Conservation (phyloP, 1,284 basidiomycete species). For the Trichosporon inkin region DNA sequence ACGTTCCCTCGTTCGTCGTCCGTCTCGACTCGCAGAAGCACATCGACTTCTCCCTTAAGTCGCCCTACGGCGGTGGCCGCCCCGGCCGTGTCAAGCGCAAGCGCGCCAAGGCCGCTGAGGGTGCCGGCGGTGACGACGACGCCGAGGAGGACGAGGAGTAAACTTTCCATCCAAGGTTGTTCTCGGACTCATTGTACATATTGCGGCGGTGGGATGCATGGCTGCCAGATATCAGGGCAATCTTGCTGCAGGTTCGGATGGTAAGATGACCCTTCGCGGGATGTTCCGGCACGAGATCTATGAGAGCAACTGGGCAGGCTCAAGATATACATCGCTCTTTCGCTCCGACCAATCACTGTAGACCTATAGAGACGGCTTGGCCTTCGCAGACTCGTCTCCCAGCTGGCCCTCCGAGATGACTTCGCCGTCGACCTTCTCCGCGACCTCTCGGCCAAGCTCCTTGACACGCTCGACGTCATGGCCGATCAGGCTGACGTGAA, state of each 20-base stretch:
- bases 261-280: neutral
- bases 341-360: neutral
- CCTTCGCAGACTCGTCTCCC: conserved; percentile 32
- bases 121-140: conserved; percentile 86
- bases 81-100: conserved; percentile 98
- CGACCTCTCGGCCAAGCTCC: conserved; percentile 62
- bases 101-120: conserved; percentile 88
- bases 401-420: conserved; percentile 52
- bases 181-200: conserved; percentile 23
- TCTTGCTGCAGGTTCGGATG: neutral
- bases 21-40: conserved; percentile 96
- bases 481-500: conserved; percentile 72
- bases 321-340: conserved; percentile 4
- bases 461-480: conserved; percentile 57
- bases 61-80: conserved; percentile 95
- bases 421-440: conserved; percentile 53
- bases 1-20: conserved; percentile 98
- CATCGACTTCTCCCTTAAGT: conserved; percentile 97
- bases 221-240: conserved; percentile 18
- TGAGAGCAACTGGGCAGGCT: neutral
- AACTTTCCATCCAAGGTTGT: conserved; percentile 14
- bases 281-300: neutral
- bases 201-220: conserved; percentile 27
- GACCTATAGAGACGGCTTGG: conserved; percentile 16
- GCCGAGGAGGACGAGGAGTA: conserved; percentile 67